These are phyloP conservation scores for Mortierella sp. DNA, from an alignment of 371 early-diverging fungal species.

Conservation along the genomic window DNA sequence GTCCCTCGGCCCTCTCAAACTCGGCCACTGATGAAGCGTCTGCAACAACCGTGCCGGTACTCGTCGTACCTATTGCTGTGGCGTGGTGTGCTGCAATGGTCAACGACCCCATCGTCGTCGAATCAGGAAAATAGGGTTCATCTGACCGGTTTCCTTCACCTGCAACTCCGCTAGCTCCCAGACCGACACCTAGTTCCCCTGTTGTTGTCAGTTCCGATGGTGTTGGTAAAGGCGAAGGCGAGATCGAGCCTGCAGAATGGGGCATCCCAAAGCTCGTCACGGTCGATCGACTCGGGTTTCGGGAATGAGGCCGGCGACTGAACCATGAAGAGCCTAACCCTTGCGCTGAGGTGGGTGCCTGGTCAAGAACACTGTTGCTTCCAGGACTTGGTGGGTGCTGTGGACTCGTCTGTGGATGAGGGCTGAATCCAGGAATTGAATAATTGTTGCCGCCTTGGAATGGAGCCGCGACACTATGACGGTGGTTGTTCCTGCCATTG, in stretches of 20 bases:
- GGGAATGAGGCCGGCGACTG: conserved; percentile 25
- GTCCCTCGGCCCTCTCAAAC: conserved; percentile 11
- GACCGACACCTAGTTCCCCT: neutral
- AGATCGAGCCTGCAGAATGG: conserved; percentile 11
- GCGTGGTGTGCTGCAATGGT: neutral
- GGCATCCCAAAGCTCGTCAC: conserved; percentile 10
- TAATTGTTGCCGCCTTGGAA: conserved; percentile 52
- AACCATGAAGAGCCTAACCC: conserved; percentile 34
- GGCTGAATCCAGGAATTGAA: conserved; percentile 38
- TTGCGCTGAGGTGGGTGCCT: conserved; percentile 2
- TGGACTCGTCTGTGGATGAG: conserved; percentile 19
- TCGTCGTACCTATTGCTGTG: neutral
- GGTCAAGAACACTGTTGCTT: conserved; percentile 7
- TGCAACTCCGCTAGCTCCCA: neutral
- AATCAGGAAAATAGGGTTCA: neutral
- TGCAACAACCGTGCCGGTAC: neutral
- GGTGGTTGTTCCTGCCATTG: conserved; percentile 10
- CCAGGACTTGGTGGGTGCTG: conserved; percentile 22
- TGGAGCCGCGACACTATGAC: conserved; percentile 33
- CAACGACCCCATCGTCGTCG: neutral
- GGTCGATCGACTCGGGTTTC: conserved; percentile 41
- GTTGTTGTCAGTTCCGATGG: conserved; percentile 9
- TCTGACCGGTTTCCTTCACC: neutral
- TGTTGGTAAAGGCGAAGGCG: conserved; percentile 23
- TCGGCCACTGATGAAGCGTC: neutral